phyloP scores from a whole-genome alignment of 208 protist genomes.

The Wallacemonas collosoma region DNA sequence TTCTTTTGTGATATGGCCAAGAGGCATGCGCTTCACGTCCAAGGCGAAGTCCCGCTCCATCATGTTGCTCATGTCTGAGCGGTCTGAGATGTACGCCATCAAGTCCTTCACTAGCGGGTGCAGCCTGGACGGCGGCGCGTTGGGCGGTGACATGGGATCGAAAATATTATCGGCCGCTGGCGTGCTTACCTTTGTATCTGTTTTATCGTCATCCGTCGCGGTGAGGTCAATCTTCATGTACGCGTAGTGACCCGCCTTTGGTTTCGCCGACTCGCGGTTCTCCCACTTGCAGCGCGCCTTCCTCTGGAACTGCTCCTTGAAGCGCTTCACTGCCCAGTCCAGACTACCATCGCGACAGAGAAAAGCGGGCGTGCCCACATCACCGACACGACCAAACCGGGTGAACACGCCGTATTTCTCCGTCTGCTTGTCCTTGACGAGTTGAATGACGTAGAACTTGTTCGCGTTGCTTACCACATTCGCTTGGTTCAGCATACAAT shows the following conservation, averaged over 20 bases:
- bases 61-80: slow-evolving; percentile 37
- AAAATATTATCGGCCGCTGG: not conserved
- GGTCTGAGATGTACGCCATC: slow-evolving; percentile 48
- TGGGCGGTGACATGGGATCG: not conserved
- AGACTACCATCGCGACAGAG: slow-evolving; percentile 5
- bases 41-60: slow-evolving; percentile 46
- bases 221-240: slow-evolving; percentile 54
- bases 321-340: slow-evolving; percentile 21
- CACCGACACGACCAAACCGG: slow-evolving; percentile 56
- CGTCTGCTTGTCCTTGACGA: slow-evolving; percentile 32
- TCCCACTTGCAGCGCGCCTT: slow-evolving; percentile 48
- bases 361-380: slow-evolving; percentile 21
- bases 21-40: slow-evolving; percentile 54
- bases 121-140: slow-evolving; percentile 19
- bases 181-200: not conserved
- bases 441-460: slow-evolving; percentile 66
- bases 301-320: slow-evolving; percentile 28
- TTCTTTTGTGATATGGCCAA: slow-evolving; percentile 57
- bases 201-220: slow-evolving; percentile 12
- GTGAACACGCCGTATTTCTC: slow-evolving; percentile 39
- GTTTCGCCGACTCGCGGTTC: slow-evolving; percentile 25
- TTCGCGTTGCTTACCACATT: slow-evolving; percentile 58
- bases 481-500: slow-evolving; percentile 62
- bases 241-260: slow-evolving; percentile 32
- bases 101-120: slow-evolving; percentile 27